Conservation (phyloP, 495 filamentous ascomycete species). For the Penicillium nucicola region DNA sequence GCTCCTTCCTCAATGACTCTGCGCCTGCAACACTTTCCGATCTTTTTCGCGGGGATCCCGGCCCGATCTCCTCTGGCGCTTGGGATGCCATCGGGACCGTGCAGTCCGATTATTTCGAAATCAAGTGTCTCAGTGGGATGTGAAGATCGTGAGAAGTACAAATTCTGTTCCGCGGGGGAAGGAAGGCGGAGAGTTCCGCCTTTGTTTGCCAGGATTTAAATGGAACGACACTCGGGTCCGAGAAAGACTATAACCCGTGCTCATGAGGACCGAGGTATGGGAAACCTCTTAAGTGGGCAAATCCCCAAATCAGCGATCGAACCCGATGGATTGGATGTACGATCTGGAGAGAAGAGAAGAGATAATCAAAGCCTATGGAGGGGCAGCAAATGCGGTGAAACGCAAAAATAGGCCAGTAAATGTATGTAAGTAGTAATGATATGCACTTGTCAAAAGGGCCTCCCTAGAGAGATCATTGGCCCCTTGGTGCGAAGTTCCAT, state of each 20-base stretch:
- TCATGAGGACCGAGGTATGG: background rate
- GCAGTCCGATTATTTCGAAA: background rate
- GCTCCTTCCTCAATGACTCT: background rate
- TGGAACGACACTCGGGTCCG: background rate
- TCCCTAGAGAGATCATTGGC: background rate
- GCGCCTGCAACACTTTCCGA: conserved; percentile 11
- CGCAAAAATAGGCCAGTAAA: background rate
- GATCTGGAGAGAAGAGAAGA: conserved; percentile 11
- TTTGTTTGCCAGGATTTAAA: background rate
- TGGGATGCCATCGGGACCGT: conserved; percentile 7
- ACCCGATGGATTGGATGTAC: conserved; percentile 6
- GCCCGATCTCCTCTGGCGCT: conserved; percentile 3
- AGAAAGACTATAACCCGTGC: background rate
- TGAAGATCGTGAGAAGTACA: background rate
- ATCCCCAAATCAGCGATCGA: background rate
- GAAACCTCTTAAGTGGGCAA: background rate
- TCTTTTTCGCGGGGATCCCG: conserved; percentile 13
- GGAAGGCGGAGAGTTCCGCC: background rate
- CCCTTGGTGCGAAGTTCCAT: background rate
- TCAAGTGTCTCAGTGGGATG: no score
- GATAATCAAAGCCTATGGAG: conserved; percentile 10
- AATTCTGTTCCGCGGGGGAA: background rate
- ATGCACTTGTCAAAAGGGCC: background rate
- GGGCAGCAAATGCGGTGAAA: conserved; percentile 10
- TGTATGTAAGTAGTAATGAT: conserved; percentile 1